These are phyloP conservation scores for Gossypium rotundifolium DNA, from an alignment of 345 rosid species.

Conservation along the genomic window DNA sequence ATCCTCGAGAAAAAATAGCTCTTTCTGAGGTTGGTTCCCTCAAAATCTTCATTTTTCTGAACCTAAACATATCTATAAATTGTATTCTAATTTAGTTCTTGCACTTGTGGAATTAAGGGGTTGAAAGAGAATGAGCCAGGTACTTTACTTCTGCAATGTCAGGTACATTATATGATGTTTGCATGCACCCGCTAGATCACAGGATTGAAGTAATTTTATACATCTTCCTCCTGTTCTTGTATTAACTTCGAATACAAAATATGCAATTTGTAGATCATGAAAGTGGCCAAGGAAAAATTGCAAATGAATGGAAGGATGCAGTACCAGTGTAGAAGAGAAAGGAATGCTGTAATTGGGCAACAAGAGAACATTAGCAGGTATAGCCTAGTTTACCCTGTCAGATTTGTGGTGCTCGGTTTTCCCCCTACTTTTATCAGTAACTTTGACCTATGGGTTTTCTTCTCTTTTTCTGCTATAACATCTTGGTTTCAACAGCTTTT, in stretches of 20 bases:
- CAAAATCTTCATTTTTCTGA: background rate
- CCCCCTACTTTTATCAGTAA: background rate
- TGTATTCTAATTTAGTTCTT: slow-evolving; percentile 3
- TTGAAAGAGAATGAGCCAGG: slow-evolving; percentile 35
- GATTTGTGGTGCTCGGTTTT: background rate
- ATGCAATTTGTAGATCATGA: slow-evolving; percentile 17
- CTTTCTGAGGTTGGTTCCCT: slow-evolving; percentile 27
- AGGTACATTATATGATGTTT: slow-evolving; percentile 24
- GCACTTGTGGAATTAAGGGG: slow-evolving; percentile 23
- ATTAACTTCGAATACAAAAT: background rate
- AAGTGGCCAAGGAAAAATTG: slow-evolving; percentile 7
- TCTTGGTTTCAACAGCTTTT: background rate
- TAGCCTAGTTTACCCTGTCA: background rate
- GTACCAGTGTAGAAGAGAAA: slow-evolving; percentile 23
- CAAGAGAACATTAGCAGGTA: slow-evolving; percentile 27
- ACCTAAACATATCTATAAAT: background rate
- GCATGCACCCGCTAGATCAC: background rate
- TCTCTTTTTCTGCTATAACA: background rate
- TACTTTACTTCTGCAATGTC: slow-evolving; percentile 10
- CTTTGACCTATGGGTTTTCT: background rate
- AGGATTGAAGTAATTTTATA: background rate
- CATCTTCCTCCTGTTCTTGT: background rate
- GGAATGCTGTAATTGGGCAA: slow-evolving; percentile 10
- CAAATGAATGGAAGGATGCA: slow-evolving; percentile 16
- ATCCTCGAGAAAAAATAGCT: slow-evolving; percentile 20